phyloP scores from a whole-genome alignment of 2,329 filamentous ascomycete species.

The Coniochaeta hoffmannii region DNA sequence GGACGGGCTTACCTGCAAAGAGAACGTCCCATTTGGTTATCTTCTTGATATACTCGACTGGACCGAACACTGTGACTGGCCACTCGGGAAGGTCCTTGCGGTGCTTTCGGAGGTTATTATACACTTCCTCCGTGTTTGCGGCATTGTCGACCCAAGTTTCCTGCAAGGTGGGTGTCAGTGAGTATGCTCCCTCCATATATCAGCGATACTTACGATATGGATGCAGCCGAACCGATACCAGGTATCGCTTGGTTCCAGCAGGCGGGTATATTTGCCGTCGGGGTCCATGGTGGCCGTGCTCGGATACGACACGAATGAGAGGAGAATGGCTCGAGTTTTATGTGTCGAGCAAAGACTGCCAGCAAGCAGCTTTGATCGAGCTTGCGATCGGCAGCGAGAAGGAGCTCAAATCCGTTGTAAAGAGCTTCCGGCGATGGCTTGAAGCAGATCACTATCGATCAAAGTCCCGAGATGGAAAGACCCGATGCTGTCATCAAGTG shows the following conservation, averaged over 20 bases:
- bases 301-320: neutral
- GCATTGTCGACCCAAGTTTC: neutral
- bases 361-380: neutral
- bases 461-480: too few species aligned
- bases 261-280: neutral
- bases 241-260: neutral
- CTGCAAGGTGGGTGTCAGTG: neutral
- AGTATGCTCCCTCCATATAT: neutral
- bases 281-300: neutral
- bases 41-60: neutral
- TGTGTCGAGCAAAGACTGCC: too few species aligned
- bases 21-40: neutral
- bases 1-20: neutral
- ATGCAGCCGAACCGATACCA: neutral
- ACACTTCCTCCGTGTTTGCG: neutral
- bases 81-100: neutral
- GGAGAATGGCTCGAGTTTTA: too few species aligned
- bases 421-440: too few species aligned
- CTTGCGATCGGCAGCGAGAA: too few species aligned
- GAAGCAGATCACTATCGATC: too few species aligned
- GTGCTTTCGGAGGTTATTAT: neutral
- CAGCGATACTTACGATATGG: neutral
- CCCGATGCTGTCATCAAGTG: too few species aligned
- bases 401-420: too few species aligned
- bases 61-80: neutral